Evolutionary conservation across 2,329 filamentous ascomycete genomes (phyloP), one percentile per base, ranked within the genome.

Genomic region (Lojkania enalia): DNA sequence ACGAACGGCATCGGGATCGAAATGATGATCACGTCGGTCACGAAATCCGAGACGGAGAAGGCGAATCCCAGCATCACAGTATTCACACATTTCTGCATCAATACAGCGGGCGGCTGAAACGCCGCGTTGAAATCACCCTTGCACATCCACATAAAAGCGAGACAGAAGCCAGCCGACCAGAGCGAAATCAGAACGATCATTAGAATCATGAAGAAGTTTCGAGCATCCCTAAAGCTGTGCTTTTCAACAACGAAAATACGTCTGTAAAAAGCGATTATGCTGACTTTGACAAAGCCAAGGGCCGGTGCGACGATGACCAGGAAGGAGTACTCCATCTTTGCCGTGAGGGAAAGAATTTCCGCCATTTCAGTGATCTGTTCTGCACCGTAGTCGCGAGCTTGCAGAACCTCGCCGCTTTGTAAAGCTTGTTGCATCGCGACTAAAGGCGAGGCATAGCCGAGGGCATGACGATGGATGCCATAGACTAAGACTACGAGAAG

Each of bases 141-240:
- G 37, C 49, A 52, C 39, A 46, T 46, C 27, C 49, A 52, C 20
- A 52, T 40, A 23, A 49, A 49, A 3, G 37, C 31, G 16, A 52
- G 49, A 14, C 23, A 25, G n/a, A 19, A 52, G 12, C 25, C 23
- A 3, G 31, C 16, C 15, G 42, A 20, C 49, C 46, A 52, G 5
- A 43, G n/a, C 14, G 7, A 13, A n/a, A 49, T 40, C 5, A 49
- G n/a, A 9, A 23, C 35, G 2, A 52, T 44, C 46, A 44, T 47
- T n/a, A 36, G 14, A n/a, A 41, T 25, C 13, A 49, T 20, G 32
- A 52, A 42, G 20, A 41, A 5, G 30, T 42, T 52, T 16, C 49
- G 49, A 1, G 19, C 3, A 21, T 52, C 36, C 27, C n/a, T 46
- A 27, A 32, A 50, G 18, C 5, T 7, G n/a, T n/a, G n/a, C 20